A percentile compares a stretch with the other conserved stretches of the same genome.
These are phyloP conservation scores for Nicotiana tomentosiformis DNA, from an alignment of 257 asterid genomes.

Conservation along the genomic window DNA sequence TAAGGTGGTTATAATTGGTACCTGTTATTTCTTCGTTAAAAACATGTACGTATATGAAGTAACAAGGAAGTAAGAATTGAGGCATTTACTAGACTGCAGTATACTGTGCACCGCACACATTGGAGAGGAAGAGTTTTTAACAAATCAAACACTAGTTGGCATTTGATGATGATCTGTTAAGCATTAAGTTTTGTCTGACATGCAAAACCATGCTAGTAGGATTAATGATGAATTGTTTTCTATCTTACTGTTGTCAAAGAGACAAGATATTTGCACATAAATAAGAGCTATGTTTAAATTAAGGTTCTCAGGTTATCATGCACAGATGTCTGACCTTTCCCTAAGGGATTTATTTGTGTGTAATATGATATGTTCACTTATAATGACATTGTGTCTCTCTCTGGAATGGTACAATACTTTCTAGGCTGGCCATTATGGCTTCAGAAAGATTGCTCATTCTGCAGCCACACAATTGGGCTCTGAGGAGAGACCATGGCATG, in stretches of 20 bases:
- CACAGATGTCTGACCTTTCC: not conserved
- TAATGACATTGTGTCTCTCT: conserved; percentile 19
- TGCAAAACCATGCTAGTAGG: not conserved
- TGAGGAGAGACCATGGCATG: conserved; percentile 86
- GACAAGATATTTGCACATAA: not conserved
- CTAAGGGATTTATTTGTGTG: not conserved
- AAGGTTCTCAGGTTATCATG: not conserved
- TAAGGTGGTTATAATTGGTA: not conserved
- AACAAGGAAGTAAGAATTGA: not conserved
- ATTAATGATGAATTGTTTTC: not conserved
- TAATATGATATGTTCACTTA: not conserved
- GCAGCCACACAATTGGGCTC: conserved; percentile 88
- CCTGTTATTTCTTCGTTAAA: not conserved
- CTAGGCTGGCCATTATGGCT: conserved; percentile 90
- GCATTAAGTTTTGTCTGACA: not conserved
- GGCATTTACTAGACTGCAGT: not conserved
- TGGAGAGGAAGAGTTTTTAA: not conserved
- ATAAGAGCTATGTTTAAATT: not conserved
- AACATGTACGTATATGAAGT: not conserved
- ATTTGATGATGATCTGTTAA: not conserved
- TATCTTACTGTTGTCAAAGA: not conserved
- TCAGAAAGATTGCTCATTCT: conserved; percentile 78
- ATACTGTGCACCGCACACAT: not conserved
- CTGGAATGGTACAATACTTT: conserved; percentile 17
- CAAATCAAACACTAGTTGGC: not conserved